phyloP scores from a whole-genome alignment of 495 filamentous ascomycete species.

The Daldinia grandis region DNA sequence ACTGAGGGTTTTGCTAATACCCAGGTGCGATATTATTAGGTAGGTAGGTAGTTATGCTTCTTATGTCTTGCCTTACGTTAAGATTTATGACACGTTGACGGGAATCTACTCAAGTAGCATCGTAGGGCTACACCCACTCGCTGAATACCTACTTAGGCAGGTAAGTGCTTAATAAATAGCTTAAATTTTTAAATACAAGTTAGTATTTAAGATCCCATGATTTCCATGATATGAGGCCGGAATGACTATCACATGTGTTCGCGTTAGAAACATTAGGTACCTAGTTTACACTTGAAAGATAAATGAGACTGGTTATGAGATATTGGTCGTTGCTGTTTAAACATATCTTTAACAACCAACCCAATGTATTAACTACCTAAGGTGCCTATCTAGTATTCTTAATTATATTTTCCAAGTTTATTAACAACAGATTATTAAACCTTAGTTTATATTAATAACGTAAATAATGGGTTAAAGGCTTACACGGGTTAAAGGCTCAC shows the following conservation, averaged over 20 bases:
- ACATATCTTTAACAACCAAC: too few species aligned
- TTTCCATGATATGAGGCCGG: neutral
- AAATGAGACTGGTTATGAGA: too few species aligned
- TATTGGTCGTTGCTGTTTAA: too few species aligned
- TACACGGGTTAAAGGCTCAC: too few species aligned
- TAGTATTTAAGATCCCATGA: neutral
- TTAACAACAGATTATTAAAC: too few species aligned
- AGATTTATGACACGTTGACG: neutral
- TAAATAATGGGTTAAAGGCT: too few species aligned
- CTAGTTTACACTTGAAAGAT: too few species aligned
- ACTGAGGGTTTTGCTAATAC: neutral
- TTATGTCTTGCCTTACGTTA: neutral
- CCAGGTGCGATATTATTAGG: neutral
- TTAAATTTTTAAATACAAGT: neutral
- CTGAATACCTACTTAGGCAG: neutral
- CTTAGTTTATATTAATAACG: too few species aligned
- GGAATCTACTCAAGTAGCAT: neutral
- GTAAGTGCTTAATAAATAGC: neutral
- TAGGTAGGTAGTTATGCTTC: neutral
- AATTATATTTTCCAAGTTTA: too few species aligned
- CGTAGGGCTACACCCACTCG: neutral
- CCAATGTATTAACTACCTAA: too few species aligned
- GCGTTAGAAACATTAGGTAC: too few species aligned
- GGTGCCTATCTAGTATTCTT: too few species aligned
- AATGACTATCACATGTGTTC: neutral